phyloP scores from a whole-genome alignment of 2,329 filamentous ascomycete species.

The Xylariaceae sp. region DNA sequence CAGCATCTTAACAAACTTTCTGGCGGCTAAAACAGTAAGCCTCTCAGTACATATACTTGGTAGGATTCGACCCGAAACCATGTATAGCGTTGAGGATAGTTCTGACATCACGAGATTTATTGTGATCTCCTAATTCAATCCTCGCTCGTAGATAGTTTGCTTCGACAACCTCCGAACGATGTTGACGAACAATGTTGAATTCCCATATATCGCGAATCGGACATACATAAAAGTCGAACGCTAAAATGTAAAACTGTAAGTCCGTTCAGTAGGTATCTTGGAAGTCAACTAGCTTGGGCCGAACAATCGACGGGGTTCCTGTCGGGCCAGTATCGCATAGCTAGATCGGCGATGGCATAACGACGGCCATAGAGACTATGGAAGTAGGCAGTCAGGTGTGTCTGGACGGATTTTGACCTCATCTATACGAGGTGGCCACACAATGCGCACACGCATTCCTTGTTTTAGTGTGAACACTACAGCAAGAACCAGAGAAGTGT shows the following conservation, averaged over 20 bases:
- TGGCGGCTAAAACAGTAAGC: slow-evolving; percentile 13
- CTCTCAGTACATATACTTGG: background rate
- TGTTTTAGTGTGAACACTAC: no score
- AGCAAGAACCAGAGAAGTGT: no score
- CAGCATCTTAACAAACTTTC: background rate
- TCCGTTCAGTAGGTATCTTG: background rate
- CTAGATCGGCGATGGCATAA: background rate
- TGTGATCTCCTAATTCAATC: background rate
- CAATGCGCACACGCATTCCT: background rate
- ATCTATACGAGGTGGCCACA: background rate
- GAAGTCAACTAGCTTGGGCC: background rate
- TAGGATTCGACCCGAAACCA: slow-evolving; percentile 5
- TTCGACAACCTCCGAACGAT: background rate
- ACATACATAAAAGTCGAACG: background rate
- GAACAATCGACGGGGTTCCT: background rate
- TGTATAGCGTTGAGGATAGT: background rate
- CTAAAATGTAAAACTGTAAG: background rate
- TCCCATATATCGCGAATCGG: background rate
- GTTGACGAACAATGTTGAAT: background rate
- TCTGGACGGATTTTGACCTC: background rate
- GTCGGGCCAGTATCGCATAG: background rate
- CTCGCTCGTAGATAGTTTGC: background rate
- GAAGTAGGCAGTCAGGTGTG: no score
- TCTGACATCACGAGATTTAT: background rate
- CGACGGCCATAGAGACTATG: no score